A percentile compares a stretch with the other conserved stretches of the same genome.
These are phyloP conservation scores for Hypoxylon sp. DNA, from an alignment of 2,329 filamentous ascomycete genomes.

Conservation along the genomic window DNA sequence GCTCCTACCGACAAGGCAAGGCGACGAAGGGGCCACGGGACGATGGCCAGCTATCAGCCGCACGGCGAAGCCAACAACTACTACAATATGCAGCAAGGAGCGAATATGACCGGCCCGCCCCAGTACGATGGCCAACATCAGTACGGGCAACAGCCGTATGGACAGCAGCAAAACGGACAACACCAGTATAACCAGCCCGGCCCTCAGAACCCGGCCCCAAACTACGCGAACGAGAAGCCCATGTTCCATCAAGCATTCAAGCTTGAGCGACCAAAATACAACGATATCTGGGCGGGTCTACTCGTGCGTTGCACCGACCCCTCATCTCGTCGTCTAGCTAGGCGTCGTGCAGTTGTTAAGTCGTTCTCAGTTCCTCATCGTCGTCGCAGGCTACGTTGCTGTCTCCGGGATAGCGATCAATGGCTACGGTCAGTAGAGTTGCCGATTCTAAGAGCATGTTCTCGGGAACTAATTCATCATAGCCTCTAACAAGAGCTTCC, in stretches of 20 bases:
- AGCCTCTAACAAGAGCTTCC: slow-evolving; percentile 64
- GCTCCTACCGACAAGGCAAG: neutral
- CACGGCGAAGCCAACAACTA: slow-evolving; percentile 38
- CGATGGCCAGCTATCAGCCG: slow-evolving; percentile 31
- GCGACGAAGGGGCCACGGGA: neutral
- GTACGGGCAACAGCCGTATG: slow-evolving; percentile 21
- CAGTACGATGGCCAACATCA: slow-evolving; percentile 33
- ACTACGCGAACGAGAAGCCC: slow-evolving; percentile 53
- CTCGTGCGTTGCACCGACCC: slow-evolving; percentile 61
- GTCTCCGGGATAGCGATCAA: slow-evolving; percentile 79
- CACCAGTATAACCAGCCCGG: slow-evolving; percentile 17
- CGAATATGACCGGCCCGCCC: slow-evolving; percentile 15
- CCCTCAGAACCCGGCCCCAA: slow-evolving; percentile 17
- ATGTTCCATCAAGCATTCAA: slow-evolving; percentile 84
- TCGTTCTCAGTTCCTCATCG: slow-evolving; percentile 66
- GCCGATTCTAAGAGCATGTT: neutral
- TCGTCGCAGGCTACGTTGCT: slow-evolving; percentile 76
- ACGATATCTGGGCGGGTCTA: slow-evolving; percentile 88
- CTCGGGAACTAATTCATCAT: slow-evolving; percentile 6
- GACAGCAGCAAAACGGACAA: slow-evolving; percentile 13
- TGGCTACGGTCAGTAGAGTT: slow-evolving; percentile 66
- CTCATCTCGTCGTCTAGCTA: neutral
- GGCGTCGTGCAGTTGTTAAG: slow-evolving; percentile 9
- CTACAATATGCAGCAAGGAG: slow-evolving; percentile 34
- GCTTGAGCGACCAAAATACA: slow-evolving; percentile 83